phyloP scores from a whole-genome alignment of 2,329 filamentous ascomycete genomes.

The Fusarium sp. region DNA sequence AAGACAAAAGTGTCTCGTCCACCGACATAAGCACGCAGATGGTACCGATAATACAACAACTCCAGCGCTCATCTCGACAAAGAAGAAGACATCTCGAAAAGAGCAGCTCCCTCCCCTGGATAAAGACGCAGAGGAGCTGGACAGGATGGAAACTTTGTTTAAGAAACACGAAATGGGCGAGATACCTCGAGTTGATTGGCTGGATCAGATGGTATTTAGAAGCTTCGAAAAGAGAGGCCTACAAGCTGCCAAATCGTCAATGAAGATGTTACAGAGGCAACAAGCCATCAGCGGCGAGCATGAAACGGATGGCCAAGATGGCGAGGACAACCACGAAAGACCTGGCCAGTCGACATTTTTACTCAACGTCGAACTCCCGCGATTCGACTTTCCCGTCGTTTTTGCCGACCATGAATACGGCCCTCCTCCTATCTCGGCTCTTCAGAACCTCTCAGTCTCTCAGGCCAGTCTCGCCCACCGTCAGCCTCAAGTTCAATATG shows the following conservation, averaged over 20 bases:
- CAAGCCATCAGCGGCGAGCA: conserved; percentile 55
- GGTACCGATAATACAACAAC: conserved; percentile 84
- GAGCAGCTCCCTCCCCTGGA: conserved; percentile 65
- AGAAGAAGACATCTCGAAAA: conserved; percentile 63
- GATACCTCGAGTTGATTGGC: conserved; percentile 91
- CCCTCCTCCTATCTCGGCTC: conserved; percentile 81
- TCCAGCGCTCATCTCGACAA: conserved; percentile 71
- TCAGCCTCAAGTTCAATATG: conserved; percentile 87
- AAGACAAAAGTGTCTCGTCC: conserved; percentile 87
- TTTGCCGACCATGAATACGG: conserved; percentile 96
- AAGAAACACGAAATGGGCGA: conserved; percentile 99
- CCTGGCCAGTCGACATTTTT: conserved; percentile 72
- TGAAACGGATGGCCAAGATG: conserved; percentile 43
- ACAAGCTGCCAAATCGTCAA: conserved; percentile 71
- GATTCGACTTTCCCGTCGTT: conserved; percentile 95
- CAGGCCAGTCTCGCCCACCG: conserved; percentile 79
- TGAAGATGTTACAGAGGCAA: conserved; percentile 67
- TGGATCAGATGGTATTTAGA: conserved; percentile 93
- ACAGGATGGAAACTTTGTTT: conserved; percentile 87
- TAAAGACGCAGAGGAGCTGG: conserved; percentile 83
- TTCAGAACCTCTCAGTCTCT: conserved; percentile 67
- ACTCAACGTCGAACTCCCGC: conserved; percentile 89
- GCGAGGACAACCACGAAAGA: conserved; percentile 57
- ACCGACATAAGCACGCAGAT: conserved; percentile 85
- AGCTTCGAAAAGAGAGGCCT: conserved; percentile 82